These are phyloP conservation scores for Pseudogymnoascus sp. DNA, from an alignment of 2,329 filamentous ascomycete species.

Conservation along the genomic window DNA sequence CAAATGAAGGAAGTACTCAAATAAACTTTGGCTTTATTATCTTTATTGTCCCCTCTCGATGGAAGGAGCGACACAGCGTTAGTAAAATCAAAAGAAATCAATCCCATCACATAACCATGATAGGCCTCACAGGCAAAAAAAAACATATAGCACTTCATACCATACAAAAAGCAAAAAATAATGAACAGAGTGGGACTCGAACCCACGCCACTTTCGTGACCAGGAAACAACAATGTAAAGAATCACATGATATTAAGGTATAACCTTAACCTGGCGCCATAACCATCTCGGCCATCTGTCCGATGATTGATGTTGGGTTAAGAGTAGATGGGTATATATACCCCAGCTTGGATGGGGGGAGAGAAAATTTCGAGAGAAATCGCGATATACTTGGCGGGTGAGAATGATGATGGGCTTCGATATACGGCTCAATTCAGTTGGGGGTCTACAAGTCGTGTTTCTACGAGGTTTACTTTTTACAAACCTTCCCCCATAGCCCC, in stretches of 20 bases:
- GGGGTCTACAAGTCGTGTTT: not conserved
- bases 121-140: too few relatives aligned
- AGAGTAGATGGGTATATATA: not conserved
- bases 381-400: not conserved
- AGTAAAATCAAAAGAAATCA: not conserved
- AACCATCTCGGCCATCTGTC: not conserved
- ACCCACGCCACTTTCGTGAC: conserved; percentile 34
- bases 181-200: conserved; percentile 33
- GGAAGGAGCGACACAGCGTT: not conserved
- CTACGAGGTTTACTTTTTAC: not conserved
- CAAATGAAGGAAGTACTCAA: not conserved
- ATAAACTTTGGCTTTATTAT: not conserved
- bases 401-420: not conserved
- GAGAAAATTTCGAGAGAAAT: not conserved
- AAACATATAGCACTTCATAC: too few relatives aligned
- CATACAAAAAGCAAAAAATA: not conserved
- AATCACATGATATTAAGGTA: too few relatives aligned
- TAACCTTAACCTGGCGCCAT: not conserved
- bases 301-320: not conserved
- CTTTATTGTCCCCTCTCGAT: not conserved
- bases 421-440: not conserved
- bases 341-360: not conserved
- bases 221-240: conserved; percentile 23
- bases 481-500: not conserved
- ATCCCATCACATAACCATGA: not conserved